These are phyloP conservation scores for Pistacia integerrima DNA, from an alignment of 345 rosid genomes.

Conservation along the genomic window DNA sequence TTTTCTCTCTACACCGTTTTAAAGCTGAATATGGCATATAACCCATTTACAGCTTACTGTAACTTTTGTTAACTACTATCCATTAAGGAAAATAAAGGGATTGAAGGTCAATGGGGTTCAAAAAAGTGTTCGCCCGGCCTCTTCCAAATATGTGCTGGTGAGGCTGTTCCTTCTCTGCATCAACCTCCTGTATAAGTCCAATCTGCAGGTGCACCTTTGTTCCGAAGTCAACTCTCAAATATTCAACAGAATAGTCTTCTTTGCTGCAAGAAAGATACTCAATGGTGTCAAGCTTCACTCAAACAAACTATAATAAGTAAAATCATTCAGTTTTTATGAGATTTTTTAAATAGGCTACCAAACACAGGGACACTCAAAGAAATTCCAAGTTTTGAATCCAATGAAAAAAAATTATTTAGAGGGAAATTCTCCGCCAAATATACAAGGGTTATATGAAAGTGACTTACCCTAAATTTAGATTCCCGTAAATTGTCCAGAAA, in stretches of 20 bases:
- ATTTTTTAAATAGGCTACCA: too few relatives aligned
- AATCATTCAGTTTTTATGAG: not conserved
- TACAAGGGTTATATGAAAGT: not conserved
- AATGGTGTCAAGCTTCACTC: conserved; percentile 4
- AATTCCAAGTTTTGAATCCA: not conserved
- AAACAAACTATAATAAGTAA: not conserved
- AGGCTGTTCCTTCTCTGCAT: conserved; percentile 3
- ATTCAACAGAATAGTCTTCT: conserved; percentile 58
- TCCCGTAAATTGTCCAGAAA: conserved; percentile 58
- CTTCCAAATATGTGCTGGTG: conserved; percentile 8
- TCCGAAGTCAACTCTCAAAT: conserved; percentile 11
- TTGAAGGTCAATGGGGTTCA: not conserved
- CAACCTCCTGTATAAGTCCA: conserved; percentile 1
- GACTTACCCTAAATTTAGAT: conserved; percentile 68
- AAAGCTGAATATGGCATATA: conserved; percentile 15
- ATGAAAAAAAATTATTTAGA: not conserved
- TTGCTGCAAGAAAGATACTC: conserved; percentile 37
- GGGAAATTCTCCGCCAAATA: too few relatives aligned
- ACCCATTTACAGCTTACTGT: conserved; percentile 16
- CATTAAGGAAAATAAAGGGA: conserved; percentile 2
- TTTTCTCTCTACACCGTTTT: conserved; percentile 22
- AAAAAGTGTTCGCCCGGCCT: conserved; percentile 13
- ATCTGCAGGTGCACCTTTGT: conserved; percentile 8
- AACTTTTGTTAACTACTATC: conserved; percentile 18
- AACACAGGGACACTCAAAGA: not conserved